Evolutionary conservation across 306 rosid genomes (phyloP), one percentile per base, ranked within the genome.

Genomic region (Rubus parviflorus): DNA sequence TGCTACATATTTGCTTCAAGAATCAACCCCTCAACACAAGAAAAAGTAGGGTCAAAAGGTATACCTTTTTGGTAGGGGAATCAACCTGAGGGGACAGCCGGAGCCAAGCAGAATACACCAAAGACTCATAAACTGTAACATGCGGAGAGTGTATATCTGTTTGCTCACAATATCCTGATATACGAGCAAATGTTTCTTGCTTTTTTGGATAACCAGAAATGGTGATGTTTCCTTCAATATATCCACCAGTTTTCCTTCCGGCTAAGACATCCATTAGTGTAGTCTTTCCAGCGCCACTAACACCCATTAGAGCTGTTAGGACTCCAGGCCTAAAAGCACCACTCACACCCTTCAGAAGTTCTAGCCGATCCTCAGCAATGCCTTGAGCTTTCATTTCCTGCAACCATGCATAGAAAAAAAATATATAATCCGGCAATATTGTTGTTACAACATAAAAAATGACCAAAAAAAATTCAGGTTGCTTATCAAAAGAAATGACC

Each of bases 251-350:
- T 90, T 93, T 93, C 80, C 98, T 81, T 81, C 98, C 98, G 12
- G 96, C 86, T 81, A 93, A 78, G 14, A 93, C 97, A 48, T 93
- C 98, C 90, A 93, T 84, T 61, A 93, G 82, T 52, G 97, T 93
- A 10, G 98, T 93, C 87, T 91, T 93, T 9, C 98, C 98, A 6
- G 98, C 97, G 5, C 98, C 98, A 83, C 98, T 91, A 41, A 90
- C 83, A 42, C 98, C 98, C 98, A 93, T 93, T 38, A 93, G 88
- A 74, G 97, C 98, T 74, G 98, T 93, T 7, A 93, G 80, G 73
- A 93, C 88, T 68, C 98, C 98, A 41, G 97, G 96, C 81, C 98
- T 87, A 70, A 93, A 91, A 41, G 96, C 85, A 77, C 98, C 98
- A 56, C 79, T 87, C 75, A 94, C 85, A 70, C 97, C 94, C 83